Base-by-base conservation (phyloP, 2,329 filamentous ascomycete species). In the Microsporum ferrugineum region DNA sequence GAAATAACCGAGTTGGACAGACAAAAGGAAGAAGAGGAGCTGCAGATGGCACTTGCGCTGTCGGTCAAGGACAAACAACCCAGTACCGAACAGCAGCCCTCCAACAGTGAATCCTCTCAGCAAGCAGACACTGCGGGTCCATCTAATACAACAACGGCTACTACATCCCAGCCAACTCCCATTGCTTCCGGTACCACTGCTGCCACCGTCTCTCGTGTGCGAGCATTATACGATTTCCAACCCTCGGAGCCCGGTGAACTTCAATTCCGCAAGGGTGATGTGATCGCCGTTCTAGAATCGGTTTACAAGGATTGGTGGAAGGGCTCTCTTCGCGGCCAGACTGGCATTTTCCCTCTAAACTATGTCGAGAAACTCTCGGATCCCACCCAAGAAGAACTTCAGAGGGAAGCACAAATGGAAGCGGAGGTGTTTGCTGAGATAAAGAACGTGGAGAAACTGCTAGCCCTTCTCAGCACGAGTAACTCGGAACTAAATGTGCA, bases 241-340 rank as follows among this genome's bases (percentile, higher is more conserved):
- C 92, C 94, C 1, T 95, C 91, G 0, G 94, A 99, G 73, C 85
- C 91, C 0, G 94, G 92, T 56, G 94, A 99, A 77, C 80, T 99
- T 64, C 91, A 95, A 67, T 99, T 99, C 74, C 88, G 91, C 67
- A 96, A 95, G 77, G 92, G 94, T 33, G 94, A 99, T 72, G 88
- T 97, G 45, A 99, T 99, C 73, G 92, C 94, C 0, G 94, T 99
- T 14, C 80, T 99, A 45, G 94, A 97, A 75, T 96, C 91, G 1
- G 94, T 97, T 1, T 99, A 95, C 78, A 99, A 97, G 75, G 94
- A 99, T 74, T 99, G 94, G 94, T 99, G 94, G 94, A 92, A 95
- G 68, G 94, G 94, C 1, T 95, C 91, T 47, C 78, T 99, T 62
- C 86, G 91, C 71, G 94, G 94, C 23, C 90, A 96, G 74, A 96